Conservation (phyloP, 1,139 yeast species). For the Zygoascus meyerae region DNA sequence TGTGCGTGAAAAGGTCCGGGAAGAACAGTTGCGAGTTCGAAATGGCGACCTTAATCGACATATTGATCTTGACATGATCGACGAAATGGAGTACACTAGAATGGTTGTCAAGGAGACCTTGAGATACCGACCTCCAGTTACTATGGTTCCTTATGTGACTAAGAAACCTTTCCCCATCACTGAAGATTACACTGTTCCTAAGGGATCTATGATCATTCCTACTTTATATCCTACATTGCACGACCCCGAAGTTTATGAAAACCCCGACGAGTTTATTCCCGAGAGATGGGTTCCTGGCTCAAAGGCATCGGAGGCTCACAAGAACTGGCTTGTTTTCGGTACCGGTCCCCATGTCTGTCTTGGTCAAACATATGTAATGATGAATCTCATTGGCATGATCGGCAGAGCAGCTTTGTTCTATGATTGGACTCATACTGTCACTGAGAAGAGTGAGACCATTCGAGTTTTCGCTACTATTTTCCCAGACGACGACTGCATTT, state of each 20-base stretch:
- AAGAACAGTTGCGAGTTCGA: slow-evolving; percentile 84
- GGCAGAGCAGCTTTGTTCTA: slow-evolving; percentile 81
- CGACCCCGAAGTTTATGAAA: slow-evolving; percentile 91
- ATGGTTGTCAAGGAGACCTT: slow-evolving; percentile 88
- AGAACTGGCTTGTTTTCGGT: slow-evolving; percentile 95
- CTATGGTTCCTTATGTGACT: slow-evolving; percentile 95
- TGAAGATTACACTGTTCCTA: slow-evolving; percentile 82
- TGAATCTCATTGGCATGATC: slow-evolving; percentile 80
- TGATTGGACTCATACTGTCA: slow-evolving; percentile 75
- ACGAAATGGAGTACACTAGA: slow-evolving; percentile 78
- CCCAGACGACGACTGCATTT: slow-evolving; percentile 90
- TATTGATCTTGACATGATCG: slow-evolving; percentile 67
- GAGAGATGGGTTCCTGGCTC: slow-evolving; percentile 85
- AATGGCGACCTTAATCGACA: slow-evolving; percentile 61
- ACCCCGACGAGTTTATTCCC: slow-evolving; percentile 90
- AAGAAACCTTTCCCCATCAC: slow-evolving; percentile 81
- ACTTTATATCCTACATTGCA: slow-evolving; percentile 92
- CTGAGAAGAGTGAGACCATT: slow-evolving; percentile 81
- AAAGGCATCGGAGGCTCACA: slow-evolving; percentile 54
- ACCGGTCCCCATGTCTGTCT: slow-evolving; percentile 95
- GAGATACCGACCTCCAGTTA: slow-evolving; percentile 94
- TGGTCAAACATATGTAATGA: slow-evolving; percentile 89
- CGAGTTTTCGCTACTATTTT: slow-evolving; percentile 96
- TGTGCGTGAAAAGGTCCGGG: slow-evolving; percentile 72
- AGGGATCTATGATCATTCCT: slow-evolving; percentile 95